phyloP scores from a whole-genome alignment of 148 eudicot genomes.

The Rhododendron vialii region DNA sequence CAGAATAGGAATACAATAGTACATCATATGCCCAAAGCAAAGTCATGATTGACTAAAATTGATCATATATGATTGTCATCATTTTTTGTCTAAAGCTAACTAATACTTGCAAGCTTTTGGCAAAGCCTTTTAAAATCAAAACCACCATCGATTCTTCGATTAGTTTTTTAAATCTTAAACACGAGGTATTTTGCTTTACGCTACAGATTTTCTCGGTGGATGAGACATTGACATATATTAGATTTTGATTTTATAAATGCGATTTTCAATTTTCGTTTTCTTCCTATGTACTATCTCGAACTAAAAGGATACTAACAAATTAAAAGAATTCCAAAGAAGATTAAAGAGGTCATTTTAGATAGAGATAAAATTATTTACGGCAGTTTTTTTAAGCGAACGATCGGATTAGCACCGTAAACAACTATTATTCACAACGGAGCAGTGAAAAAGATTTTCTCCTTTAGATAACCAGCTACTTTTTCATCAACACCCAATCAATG shows the following conservation, averaged over 20 bases:
- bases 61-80: neutral
- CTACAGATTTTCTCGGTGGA: neutral
- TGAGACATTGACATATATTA: neutral
- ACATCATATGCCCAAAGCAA: neutral
- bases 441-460: no score
- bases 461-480: neutral
- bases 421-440: no score
- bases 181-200: neutral
- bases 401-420: no score
- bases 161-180: neutral
- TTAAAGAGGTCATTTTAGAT: neutral
- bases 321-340: neutral
- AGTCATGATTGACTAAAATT: neutral
- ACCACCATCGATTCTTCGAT: neutral
- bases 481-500: neutral
- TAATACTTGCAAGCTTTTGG: neutral
- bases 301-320: neutral
- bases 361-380: no score
- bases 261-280: neutral
- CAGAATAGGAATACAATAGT: neutral
- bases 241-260: neutral
- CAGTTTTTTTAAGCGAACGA: no score
- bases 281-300: neutral
- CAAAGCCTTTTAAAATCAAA: neutral
- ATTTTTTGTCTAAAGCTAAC: neutral